Base-by-base conservation (phyloP, 75 land plant species). In the Ceratopteris richardii region DNA sequence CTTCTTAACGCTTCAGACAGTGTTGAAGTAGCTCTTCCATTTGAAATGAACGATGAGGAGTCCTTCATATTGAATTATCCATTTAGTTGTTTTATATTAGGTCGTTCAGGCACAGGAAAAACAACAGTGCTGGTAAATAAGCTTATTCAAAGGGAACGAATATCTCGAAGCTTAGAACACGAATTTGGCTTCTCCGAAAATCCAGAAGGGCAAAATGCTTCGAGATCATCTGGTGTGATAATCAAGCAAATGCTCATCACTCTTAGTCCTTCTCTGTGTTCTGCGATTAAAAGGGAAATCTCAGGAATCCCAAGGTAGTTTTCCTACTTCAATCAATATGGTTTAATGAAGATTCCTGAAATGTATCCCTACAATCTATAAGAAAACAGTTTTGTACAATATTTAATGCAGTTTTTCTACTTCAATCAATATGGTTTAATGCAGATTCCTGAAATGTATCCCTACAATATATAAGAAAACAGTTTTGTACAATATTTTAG, bases 91-190 rank as follows among this genome's bases (percentile, higher is more conserved):
- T 86, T 86, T 62, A 53, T 86, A 24, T 44, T 82, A 33, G 90
- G 90, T n/a, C 52, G 90, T 46, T 82, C 90, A 1, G 90, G 90
- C 0, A 86, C 90, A 13, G 90, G 90, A 10, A 86, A 86, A 54
- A 86, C 90, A 16, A 86, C 90, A 48, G 72, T 83, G 4, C 59
- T 85, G 10, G 75, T 79, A 16, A 78, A 68, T 69, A 81, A 79
- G 53, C 53, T 85, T 18, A 59, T 78, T 59, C 70, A 72, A 26
- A 81, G 64, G 23, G 79, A 78, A 37, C 67, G 78, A 26, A 66
- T 57, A 30, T 64, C 54, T 19, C 18, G 40, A 26, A 9, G 63
- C 54, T 60, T 64, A 28, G 31, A 31, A 0, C 31, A 73, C 53
- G 83, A 73, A 33, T 11, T 59, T 22, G 24, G 22, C 17, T 3